These are phyloP conservation scores for Apiospora marii DNA, from an alignment of 2,329 filamentous ascomycete species.

Conservation along the genomic window DNA sequence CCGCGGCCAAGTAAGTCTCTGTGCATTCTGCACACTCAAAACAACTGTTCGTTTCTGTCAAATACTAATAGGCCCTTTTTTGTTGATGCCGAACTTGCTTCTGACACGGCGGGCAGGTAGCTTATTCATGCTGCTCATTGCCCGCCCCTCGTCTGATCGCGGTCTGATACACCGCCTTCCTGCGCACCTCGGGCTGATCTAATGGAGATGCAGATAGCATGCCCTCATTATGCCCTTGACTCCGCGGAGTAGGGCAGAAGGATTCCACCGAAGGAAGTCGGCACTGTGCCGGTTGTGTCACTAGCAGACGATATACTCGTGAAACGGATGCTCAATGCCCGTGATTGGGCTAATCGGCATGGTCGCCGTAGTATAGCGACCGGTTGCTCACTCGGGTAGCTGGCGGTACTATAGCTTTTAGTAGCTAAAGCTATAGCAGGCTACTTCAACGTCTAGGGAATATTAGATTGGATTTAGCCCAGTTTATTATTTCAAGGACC, in stretches of 20 bases:
- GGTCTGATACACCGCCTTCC: not conserved
- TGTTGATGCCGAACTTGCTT: not conserved
- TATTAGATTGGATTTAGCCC: not conserved
- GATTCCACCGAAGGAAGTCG: not conserved
- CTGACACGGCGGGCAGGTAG: slow-evolving; percentile 2
- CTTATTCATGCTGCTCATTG: not conserved
- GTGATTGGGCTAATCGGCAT: not conserved
- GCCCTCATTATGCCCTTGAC: not conserved
- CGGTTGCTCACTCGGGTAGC: not conserved
- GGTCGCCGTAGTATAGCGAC: not conserved
- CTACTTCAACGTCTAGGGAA: not conserved
- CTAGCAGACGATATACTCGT: not conserved
- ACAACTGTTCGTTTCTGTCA: slow-evolving; percentile 9
- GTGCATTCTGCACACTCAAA: not conserved
- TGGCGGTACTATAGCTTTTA: not conserved
- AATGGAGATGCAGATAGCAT: not conserved
- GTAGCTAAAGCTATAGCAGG: not conserved
- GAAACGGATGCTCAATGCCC: not conserved
- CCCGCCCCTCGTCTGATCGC: not conserved
- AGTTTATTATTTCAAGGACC: not conserved
- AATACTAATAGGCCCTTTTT: slow-evolving; percentile 6
- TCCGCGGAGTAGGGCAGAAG: not conserved
- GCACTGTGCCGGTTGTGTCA: not conserved
- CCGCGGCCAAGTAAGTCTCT: slow-evolving; percentile 1
- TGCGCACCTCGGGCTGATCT: not conserved